Conservation (phyloP, 768 basidiomycete genomes). For the Boletus rufocinnamomeus region DNA sequence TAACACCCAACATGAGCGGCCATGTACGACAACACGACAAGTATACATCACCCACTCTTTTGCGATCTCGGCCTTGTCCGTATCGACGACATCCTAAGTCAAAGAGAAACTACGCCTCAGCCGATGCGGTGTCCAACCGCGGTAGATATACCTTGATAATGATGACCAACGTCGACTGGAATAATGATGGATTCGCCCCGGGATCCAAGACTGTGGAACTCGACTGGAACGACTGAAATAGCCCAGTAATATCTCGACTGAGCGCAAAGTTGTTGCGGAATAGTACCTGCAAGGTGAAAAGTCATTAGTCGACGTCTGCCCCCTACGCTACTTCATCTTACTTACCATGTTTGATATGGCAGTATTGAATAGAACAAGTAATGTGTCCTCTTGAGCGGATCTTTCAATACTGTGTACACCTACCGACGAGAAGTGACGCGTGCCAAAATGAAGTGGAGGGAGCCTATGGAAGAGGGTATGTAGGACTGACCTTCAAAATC, state of each 20-base stretch:
- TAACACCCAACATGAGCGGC: background rate
- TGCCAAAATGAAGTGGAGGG: background rate
- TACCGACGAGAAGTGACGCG: background rate
- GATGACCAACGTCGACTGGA: constrained; percentile 59
- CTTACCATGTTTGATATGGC: constrained; percentile 58
- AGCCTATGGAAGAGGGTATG: background rate
- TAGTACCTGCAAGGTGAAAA: constrained; percentile 43
- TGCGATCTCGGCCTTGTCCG: constrained; percentile 58
- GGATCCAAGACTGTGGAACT: constrained; percentile 62
- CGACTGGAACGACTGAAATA: constrained; percentile 63
- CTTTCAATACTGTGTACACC: constrained; percentile 67
- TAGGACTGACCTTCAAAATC: constrained; percentile 57
- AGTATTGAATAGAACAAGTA: constrained; percentile 64
- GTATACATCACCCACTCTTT: constrained; percentile 45
- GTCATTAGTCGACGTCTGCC: background rate
- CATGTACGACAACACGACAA: background rate
- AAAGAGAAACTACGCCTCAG: background rate
- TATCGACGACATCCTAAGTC: constrained; percentile 60
- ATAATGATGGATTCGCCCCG: constrained; percentile 55
- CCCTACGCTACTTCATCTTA: constrained; percentile 29
- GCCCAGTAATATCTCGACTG: constrained; percentile 57
- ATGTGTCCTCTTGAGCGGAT: constrained; percentile 61
- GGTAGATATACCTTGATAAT: constrained; percentile 54
- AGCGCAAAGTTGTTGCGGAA: constrained; percentile 69
- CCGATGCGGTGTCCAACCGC: background rate